Conservation (phyloP, 345 rosid genomes). For the Turnera subulata region DNA sequence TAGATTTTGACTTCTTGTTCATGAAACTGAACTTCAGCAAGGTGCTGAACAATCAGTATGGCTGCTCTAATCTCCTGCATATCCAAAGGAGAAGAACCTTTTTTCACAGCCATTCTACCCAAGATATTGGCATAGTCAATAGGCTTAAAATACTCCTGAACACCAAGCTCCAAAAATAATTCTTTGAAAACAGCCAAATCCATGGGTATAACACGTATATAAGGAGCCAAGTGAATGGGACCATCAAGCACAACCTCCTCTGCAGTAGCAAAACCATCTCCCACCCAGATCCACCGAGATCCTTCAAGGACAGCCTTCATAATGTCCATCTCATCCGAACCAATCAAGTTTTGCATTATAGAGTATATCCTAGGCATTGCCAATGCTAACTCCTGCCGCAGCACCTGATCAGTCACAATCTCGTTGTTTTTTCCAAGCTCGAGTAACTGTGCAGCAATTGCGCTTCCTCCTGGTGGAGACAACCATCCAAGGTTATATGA, state of each 20-base stretch:
- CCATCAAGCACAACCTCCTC: conserved; percentile 96
- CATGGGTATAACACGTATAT: conserved; percentile 80
- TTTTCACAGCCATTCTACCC: conserved; percentile 69
- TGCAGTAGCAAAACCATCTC: conserved; percentile 90
- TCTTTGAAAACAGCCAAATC: conserved; percentile 87
- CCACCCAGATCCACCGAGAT: conserved; percentile 98
- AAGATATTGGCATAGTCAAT: conserved; percentile 77
- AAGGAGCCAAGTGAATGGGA: conserved; percentile 90
- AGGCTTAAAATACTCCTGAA: conserved; percentile 77
- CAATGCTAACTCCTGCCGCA: conserved; percentile 83
- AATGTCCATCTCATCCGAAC: conserved; percentile 93
- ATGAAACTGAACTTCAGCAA: conserved; percentile 69
- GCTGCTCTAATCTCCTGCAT: conserved; percentile 76
- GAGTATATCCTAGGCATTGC: conserved; percentile 91
- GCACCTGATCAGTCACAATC: conserved; percentile 61
- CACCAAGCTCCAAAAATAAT: conserved; percentile 80
- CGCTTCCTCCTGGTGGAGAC: conserved; percentile 86
- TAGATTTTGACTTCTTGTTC: conserved; percentile 56
- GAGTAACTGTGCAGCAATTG: conserved; percentile 92
- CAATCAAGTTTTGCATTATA: conserved; percentile 56
- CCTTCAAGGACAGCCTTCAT: conserved; percentile 97
- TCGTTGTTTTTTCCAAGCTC: conserved; percentile 97
- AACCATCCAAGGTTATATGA: conserved; percentile 90
- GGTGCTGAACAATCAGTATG: conserved; percentile 76
- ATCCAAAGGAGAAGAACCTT: conserved; percentile 70